phyloP scores from a whole-genome alignment of 1,284 basidiomycete species.

The Thelephora terrestris region DNA sequence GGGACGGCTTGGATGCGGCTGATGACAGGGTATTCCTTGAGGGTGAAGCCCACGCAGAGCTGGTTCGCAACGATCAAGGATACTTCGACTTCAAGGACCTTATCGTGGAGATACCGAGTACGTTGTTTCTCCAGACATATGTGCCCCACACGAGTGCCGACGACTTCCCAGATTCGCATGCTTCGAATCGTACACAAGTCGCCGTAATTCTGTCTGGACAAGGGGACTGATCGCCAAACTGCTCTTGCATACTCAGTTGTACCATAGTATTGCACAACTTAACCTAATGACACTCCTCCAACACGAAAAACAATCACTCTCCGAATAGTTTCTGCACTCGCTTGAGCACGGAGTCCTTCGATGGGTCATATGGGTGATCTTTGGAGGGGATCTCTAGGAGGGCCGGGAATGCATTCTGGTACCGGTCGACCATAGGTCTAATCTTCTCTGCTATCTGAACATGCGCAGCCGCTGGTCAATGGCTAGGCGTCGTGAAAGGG shows the following conservation, averaged over 20 bases:
- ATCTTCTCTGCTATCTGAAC: constrained; percentile 91
- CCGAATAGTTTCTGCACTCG: constrained; percentile 96
- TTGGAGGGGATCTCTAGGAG: constrained; percentile 96
- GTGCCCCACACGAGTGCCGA: constrained; percentile 1
- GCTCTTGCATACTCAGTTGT: not conserved
- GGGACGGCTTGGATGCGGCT: constrained; percentile 19
- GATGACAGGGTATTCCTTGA: constrained; percentile 49
- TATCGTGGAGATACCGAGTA: constrained; percentile 71
- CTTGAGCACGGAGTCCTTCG: constrained; percentile 95
- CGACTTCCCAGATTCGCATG: constrained; percentile 46
- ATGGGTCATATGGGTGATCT: constrained; percentile 91
- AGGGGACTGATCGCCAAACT: not conserved
- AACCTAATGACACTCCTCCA: too few relatives aligned
- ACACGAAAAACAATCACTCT: constrained; percentile 38
- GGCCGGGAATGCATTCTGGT: constrained; percentile 94
- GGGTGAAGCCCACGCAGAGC: constrained; percentile 69
- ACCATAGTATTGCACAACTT: not conserved
- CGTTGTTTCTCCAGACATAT: constrained; percentile 18
- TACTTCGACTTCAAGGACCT: constrained; percentile 72
- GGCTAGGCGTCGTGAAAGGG: not conserved
- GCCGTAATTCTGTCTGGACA: not conserved
- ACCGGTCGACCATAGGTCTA: constrained; percentile 88
- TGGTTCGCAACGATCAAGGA: constrained; percentile 55
- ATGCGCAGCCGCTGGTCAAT: not conserved
- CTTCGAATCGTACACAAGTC: constrained; percentile 44